Conservation (phyloP, 805 yeast species). For the Candida hungchunana region DNA sequence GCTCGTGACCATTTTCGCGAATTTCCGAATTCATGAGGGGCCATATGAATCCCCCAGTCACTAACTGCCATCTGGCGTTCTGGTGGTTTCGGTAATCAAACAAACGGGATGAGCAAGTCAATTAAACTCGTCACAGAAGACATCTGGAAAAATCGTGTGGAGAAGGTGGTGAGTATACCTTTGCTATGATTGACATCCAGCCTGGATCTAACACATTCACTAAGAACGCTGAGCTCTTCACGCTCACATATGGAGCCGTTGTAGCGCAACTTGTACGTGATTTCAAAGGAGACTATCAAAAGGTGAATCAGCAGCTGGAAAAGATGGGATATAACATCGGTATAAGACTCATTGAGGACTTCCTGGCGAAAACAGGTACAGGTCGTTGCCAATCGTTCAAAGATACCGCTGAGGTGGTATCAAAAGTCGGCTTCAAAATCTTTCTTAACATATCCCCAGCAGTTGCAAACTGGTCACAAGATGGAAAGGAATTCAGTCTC, state of each 20-base stretch:
- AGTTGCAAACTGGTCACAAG: conserved; percentile 70
- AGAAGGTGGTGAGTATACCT: conserved; percentile 66
- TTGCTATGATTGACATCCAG: neutral
- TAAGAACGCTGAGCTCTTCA: conserved; percentile 84
- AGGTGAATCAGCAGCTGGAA: conserved; percentile 80
- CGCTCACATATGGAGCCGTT: conserved; percentile 91
- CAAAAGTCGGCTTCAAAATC: conserved; percentile 86
- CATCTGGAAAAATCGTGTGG: conserved; percentile 83
- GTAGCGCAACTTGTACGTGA: conserved; percentile 90
- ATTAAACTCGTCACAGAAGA: conserved; percentile 68
- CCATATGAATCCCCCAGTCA: too few relatives aligned
- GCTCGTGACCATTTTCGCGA: neutral
- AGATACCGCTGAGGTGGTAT: conserved; percentile 83
- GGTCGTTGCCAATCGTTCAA: conserved; percentile 75
- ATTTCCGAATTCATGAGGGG: neutral
- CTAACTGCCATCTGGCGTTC: too few relatives aligned
- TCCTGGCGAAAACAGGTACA: conserved; percentile 81
- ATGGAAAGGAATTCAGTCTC: conserved; percentile 69
- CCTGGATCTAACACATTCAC: neutral
- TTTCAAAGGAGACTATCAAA: conserved; percentile 64
- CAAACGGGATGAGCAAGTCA: conserved; percentile 41
- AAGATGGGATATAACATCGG: conserved; percentile 97
- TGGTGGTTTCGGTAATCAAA: too few relatives aligned
- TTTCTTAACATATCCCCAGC: conserved; percentile 80
- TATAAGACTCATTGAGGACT: conserved; percentile 84